phyloP scores from a whole-genome alignment of 2,329 filamentous ascomycete genomes.

The Ophiostoma sp. region DNA sequence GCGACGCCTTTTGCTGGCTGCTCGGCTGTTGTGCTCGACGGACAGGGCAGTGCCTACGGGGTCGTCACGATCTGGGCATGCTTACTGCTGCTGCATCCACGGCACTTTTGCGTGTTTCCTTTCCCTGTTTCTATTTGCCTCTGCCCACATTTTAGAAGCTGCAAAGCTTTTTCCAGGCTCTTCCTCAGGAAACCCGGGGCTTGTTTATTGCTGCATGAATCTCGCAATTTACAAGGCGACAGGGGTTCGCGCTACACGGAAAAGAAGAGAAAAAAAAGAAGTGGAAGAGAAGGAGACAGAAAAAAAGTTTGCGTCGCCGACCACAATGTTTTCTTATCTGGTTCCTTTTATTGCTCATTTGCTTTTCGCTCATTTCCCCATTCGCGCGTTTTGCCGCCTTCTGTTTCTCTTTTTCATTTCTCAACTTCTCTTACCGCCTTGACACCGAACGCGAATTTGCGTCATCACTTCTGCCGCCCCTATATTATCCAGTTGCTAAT shows the following conservation, averaged over 20 bases:
- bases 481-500: constrained; percentile 48
- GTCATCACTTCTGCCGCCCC: constrained; percentile 23
- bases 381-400: neutral
- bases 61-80: neutral
- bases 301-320: neutral
- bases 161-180: neutral
- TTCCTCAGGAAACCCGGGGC: neutral
- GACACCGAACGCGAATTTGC: constrained; percentile 35
- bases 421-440: constrained; percentile 30
- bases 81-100: neutral
- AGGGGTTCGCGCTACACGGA: constrained; percentile 22
- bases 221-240: constrained; percentile 19
- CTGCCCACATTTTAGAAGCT: constrained; percentile 17
- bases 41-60: neutral
- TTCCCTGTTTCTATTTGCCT: constrained; percentile 10
- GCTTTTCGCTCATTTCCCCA: constrained; percentile 8
- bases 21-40: neutral
- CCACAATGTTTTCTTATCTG: constrained; percentile 20
- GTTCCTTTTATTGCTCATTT: constrained; percentile 22
- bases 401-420: neutral
- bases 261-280: neutral
- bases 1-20: neutral
- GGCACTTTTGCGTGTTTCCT: neutral
- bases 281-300: neutral
- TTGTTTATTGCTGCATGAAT: constrained; percentile 2